phyloP scores from a whole-genome alignment of 176 grass and related monocot species.

The Luzula sylvatica region DNA sequence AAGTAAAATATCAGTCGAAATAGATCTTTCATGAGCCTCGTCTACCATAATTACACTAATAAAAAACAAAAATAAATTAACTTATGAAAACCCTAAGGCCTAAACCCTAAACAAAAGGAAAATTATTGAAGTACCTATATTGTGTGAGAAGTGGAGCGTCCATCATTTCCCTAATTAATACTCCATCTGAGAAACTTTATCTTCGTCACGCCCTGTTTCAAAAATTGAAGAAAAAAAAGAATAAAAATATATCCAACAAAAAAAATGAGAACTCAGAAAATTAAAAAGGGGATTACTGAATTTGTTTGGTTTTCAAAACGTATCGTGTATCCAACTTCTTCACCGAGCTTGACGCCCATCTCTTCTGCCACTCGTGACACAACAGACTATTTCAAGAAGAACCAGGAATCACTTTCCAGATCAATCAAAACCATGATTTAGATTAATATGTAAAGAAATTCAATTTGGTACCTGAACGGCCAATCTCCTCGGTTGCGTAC shows the following conservation, averaged over 20 bases:
- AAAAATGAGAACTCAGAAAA: constrained; percentile 2
- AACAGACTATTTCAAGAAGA: constrained; percentile 60
- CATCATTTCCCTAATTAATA: constrained; percentile 99
- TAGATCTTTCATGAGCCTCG: constrained; percentile 98
- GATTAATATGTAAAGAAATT: constrained; percentile 13
- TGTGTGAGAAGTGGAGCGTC: constrained; percentile 87
- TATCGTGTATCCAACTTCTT: constrained; percentile 97
- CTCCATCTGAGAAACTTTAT: constrained; percentile 97
- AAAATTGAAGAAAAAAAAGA: neutral
- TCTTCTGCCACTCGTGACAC: constrained; percentile 90
- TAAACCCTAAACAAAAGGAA: neutral
- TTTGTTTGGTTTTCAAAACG: constrained; percentile 97
- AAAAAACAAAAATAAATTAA: too few relatives aligned
- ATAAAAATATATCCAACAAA: constrained; percentile 1
- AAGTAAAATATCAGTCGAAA: constrained; percentile 95
- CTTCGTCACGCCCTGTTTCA: constrained; percentile 62
- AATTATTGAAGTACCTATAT: constrained; percentile 47
- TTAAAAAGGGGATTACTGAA: constrained; percentile 50
- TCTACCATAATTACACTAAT: constrained; percentile 96
- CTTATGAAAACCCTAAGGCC: too few relatives aligned
- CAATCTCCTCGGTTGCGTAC: constrained; percentile 89
- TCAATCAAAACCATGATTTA: too few relatives aligned
- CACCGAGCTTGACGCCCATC: constrained; percentile 76
- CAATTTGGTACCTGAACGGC: constrained; percentile 66
- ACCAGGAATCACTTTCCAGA: constrained; percentile 15